Evolutionary conservation across 257 asterid genomes (phyloP).

Genomic region (Plantago elongata): DNA sequence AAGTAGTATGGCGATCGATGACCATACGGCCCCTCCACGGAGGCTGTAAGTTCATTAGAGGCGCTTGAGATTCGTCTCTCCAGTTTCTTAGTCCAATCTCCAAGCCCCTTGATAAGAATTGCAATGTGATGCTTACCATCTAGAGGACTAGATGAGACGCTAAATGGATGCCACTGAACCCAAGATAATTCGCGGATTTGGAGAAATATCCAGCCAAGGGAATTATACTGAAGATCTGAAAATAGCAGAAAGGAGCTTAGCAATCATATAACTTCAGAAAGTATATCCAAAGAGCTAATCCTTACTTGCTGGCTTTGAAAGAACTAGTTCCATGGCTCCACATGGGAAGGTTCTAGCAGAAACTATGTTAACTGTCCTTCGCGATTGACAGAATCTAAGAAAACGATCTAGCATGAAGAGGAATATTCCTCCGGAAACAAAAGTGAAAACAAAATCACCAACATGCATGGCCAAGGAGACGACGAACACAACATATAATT

Average conservation of each 20-base stretch:
- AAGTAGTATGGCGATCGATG: conserved; percentile 79
- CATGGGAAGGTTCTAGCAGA: conserved; percentile 58
- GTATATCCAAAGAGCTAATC: background rate
- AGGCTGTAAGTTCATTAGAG: conserved; percentile 46
- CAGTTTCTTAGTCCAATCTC: conserved; percentile 51
- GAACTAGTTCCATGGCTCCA: conserved; percentile 70
- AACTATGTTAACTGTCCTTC: conserved; percentile 47
- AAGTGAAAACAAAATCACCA: conserved; percentile 55
- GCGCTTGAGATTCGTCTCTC: conserved; percentile 24
- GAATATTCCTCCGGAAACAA: conserved; percentile 60
- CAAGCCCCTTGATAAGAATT: conserved; percentile 63
- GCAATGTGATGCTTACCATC: conserved; percentile 54
- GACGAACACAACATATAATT: conserved; percentile 50
- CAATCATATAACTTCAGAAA: conserved; percentile 5
- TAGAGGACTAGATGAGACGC: conserved; percentile 72
- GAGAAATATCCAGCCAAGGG: conserved; percentile 75
- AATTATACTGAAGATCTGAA: conserved; percentile 63
- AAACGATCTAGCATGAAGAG: conserved; percentile 80
- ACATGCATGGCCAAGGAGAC: conserved; percentile 68
- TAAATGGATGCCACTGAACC: conserved; percentile 81
- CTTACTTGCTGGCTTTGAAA: conserved; percentile 64
- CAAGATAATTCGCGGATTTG: conserved; percentile 64
- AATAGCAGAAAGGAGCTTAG: background rate
- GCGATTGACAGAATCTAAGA: conserved; percentile 75
- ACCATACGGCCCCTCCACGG: conserved; percentile 88